Conservation (phyloP, 169 alveolate species). For the Eimeria praecox region DNA sequence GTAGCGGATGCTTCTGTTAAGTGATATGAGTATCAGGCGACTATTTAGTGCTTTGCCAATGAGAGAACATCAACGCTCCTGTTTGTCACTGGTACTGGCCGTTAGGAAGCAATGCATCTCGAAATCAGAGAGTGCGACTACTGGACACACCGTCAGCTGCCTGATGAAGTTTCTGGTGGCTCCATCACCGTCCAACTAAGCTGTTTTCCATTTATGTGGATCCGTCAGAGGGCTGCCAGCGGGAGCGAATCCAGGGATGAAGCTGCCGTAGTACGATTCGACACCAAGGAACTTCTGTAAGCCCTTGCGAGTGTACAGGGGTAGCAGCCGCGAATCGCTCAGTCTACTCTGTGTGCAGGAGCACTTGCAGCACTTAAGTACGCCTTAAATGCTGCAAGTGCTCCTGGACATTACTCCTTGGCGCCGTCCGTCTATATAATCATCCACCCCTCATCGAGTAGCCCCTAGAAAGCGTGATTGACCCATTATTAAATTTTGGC, state of each 20-base stretch:
- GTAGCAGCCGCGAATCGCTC: too few relatives aligned
- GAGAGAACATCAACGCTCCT: neutral
- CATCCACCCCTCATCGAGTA: neutral
- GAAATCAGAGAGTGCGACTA: neutral
- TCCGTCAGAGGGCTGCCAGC: neutral
- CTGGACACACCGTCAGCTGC: neutral
- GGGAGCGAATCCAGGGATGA: neutral
- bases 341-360: too few relatives aligned
- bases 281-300: neutral
- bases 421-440: neutral
- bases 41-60: neutral
- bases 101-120: neutral
- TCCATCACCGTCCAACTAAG: neutral
- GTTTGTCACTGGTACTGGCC: neutral
- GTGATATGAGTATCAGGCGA: neutral
- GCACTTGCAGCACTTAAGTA: neutral
- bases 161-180: neutral
- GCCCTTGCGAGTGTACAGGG: neutral
- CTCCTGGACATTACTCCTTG: neutral
- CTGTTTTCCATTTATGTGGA: neutral
- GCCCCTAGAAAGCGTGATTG: neutral
- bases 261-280: neutral
- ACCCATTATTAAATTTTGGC: neutral
- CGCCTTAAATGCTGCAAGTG: neutral
- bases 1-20: neutral